Base-by-base conservation (phyloP, 139 green algal genomes). In the Tetraselmis striata region DNA sequence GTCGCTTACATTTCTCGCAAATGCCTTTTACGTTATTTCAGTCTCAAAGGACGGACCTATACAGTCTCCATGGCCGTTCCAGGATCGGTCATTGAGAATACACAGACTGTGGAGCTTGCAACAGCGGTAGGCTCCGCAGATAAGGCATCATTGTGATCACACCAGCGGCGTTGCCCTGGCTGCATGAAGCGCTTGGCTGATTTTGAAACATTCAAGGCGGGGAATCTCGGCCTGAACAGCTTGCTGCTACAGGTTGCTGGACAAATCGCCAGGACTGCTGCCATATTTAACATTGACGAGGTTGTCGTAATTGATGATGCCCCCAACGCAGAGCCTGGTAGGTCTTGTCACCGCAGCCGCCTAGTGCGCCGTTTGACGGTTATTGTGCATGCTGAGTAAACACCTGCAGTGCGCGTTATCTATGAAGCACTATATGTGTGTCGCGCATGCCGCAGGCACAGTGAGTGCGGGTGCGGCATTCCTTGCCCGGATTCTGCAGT, bases 221-320 rank as follows among this genome's bases (percentile, higher is more conserved):
- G n/a, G n/a, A n/a, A n/a, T n/a, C n/a, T n/a, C n/a, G n/a, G n/a
- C n/a, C n/a, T n/a, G n/a, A n/a, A n/a, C n/a, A n/a, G n/a, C n/a
- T n/a, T 18, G 45, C 25, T 11, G 74, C 2, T n/a, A 23, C 32
- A 75, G 79, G 31, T 79, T 1, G 18, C 80, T 24, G 77, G 31
- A 18, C 90, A 93, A 80, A 89, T 97, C 29, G 92, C 92, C 0
- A 87, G 94, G 0, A 89, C 92, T 25, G 90, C 91, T 23, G 91
- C 91, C 31, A 92, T 96, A 2, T 97, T 97, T 78, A 93, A 91
- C 32, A 85, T 96, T 0, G 93, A 97, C 59, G 94, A 97, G 85
- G 86, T 96, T 0, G 90, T 97, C 0, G 90, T 97, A 29, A 84
- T 95, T 29, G 93, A 96, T 59, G 92, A 95, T 76, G 75, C 28